These are phyloP conservation scores for Umbelopsis vinacea DNA, from an alignment of 192 early-diverging fungal species.

Conservation along the genomic window DNA sequence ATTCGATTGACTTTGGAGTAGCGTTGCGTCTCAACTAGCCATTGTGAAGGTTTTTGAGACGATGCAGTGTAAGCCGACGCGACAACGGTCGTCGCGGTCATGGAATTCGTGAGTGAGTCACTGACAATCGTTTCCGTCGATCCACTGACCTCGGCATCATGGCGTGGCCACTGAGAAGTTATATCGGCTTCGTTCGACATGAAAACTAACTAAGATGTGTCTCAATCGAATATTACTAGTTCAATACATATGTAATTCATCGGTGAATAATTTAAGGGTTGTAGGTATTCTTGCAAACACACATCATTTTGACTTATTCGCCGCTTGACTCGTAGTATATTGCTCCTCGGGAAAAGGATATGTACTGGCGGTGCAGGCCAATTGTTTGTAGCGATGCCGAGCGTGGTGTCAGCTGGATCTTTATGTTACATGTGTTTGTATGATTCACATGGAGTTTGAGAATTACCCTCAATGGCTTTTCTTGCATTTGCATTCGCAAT, in stretches of 20 bases:
- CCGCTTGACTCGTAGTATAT: neutral
- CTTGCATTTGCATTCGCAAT: too few species aligned
- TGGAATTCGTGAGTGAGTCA: neutral
- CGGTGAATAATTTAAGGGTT: neutral
- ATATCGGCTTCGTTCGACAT: constrained; percentile 1
- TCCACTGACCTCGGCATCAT: neutral
- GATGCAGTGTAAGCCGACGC: neutral
- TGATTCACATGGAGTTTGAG: too few species aligned
- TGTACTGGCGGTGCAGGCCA: too few species aligned
- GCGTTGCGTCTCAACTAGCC: neutral
- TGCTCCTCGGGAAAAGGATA: neutral
- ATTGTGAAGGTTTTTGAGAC: neutral
- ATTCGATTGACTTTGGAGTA: constrained; percentile 11
- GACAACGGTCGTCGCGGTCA: neutral
- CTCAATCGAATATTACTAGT: neutral
- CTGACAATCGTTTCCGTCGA: constrained; percentile 7
- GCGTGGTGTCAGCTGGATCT: too few species aligned
- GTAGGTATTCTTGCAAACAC: neutral
- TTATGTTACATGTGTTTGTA: too few species aligned
- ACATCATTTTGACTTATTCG: neutral
- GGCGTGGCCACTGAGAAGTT: neutral
- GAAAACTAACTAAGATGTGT: neutral
- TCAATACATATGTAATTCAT: too few species aligned
- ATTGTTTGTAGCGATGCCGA: too few species aligned
- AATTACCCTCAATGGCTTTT: too few species aligned